Base-by-base conservation (phyloP, 2,329 filamentous ascomycete species). In the Ophiostoma fasciatum region DNA sequence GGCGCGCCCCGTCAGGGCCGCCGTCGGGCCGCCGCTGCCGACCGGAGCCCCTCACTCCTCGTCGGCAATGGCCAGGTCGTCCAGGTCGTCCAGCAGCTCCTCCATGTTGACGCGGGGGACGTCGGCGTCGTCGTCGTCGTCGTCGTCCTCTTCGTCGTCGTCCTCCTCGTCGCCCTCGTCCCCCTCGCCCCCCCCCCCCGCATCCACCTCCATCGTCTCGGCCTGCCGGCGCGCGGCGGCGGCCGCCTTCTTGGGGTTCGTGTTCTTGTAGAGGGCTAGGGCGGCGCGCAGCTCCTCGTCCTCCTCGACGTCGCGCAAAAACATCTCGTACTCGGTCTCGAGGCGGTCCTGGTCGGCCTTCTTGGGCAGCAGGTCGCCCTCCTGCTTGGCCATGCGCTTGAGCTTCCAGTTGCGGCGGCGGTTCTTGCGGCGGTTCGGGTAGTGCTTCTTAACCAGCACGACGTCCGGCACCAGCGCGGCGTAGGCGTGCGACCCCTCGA, bases 391-490 rank as follows among this genome's bases (percentile, higher is more conserved):
- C 82, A 98, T 88, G 51, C 90, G 84, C 73, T 82, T 92, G 57
- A 98, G 74, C 57, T 80, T 82, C 90, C 90, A 98, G 66, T 82
- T 82, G 48, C 92, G 77, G 57, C 68, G 71, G 64, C 76, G 78
- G 54, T 74, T 71, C 72, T 88, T 93, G 65, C 81, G 78, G 48
- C 82, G 75, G 39, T 61, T 60, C 41, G 80, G 75, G 61, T 92
- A 98, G 68, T 83, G 78, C 60, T 98, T 98, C 84, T 93, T 96
- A 56, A 98, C 84, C 4, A 98, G 69, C 7, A 98, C 62, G 0
- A 96, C 90, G 50, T 98, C 90, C 0, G 90, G 90, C 38, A 98
- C 82, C 4, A 69, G 75, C 4, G 76, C 78, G 3, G 73, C 64
- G 59, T 92, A 88, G 34, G 78, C 74, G 55, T 74, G 74, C 36